phyloP scores from a whole-genome alignment of 768 basidiomycete species.

The Scleroderma citrinum region DNA sequence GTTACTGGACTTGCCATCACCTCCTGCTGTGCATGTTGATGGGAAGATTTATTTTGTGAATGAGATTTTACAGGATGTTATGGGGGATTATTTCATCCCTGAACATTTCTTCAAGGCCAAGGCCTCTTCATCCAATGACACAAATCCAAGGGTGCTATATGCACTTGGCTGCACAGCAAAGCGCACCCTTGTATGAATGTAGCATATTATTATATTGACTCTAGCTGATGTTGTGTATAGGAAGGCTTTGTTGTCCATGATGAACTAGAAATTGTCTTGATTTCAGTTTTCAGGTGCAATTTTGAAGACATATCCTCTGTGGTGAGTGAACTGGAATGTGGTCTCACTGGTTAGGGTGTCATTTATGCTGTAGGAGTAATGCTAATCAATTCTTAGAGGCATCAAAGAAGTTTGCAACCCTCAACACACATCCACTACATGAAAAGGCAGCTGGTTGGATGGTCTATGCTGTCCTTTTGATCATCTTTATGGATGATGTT shows the following conservation, averaged over 20 bases:
- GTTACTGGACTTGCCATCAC: neutral
- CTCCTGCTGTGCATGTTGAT: neutral
- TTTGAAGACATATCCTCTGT: neutral
- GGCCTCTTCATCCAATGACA: too few species aligned
- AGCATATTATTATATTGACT: too few species aligned
- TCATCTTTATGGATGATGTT: conserved; percentile 31
- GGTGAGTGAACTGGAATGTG: neutral
- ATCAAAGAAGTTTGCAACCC: neutral
- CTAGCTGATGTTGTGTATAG: too few species aligned
- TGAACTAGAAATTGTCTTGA: too few species aligned
- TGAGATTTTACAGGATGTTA: conserved; percentile 5
- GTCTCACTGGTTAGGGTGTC: neutral
- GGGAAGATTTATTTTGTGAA: conserved; percentile 13
- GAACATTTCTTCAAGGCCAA: conserved; percentile 3
- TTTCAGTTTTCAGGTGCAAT: too few species aligned
- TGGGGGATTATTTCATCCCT: conserved; percentile 4
- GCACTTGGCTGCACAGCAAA: too few species aligned
- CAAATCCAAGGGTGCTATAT: neutral
- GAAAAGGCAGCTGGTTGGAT: neutral
- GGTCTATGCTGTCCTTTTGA: neutral
- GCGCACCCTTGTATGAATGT: too few species aligned
- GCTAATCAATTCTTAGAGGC: too few species aligned
- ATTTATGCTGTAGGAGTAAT: too few species aligned
- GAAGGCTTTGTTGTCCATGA: too few species aligned
- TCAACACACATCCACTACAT: neutral